phyloP scores from a whole-genome alignment of 2,329 filamentous ascomycete species.

The Pseudogymnoascus pannorum region DNA sequence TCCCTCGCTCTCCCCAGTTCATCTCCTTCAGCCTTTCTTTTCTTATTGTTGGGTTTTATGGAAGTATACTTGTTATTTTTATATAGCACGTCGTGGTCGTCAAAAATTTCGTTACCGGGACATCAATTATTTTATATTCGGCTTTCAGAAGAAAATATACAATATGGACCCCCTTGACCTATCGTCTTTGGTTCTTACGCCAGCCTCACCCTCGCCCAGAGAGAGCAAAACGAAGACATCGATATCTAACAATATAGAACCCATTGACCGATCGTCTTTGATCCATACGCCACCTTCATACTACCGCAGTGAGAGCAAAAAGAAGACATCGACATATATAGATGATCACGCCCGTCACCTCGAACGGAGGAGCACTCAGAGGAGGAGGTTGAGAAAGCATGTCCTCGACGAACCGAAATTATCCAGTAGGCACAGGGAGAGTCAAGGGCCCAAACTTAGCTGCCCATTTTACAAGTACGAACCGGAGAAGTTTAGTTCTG shows the following conservation, averaged over 20 bases:
- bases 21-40: neutral
- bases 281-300: too few species aligned
- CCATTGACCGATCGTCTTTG: too few species aligned
- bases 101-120: neutral
- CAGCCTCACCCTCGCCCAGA: neutral
- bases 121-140: neutral
- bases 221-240: neutral
- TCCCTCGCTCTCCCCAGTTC: neutral
- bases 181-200: neutral
- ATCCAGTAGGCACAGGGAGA: too few species aligned
- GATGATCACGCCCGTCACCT: too few species aligned
- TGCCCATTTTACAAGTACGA: constrained; percentile 19
- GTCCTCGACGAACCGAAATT: too few species aligned
- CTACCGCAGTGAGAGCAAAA: too few species aligned
- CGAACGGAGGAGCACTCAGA: too few species aligned
- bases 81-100: neutral
- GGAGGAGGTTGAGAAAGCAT: too few species aligned
- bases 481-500: constrained; percentile 14
- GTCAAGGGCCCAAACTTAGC: constrained; percentile 14
- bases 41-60: neutral
- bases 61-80: neutral
- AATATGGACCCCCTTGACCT: neutral
- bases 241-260: neutral
- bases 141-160: neutral
- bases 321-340: too few species aligned